These are phyloP conservation scores for Colletotrichum shisoi DNA, from an alignment of 2,329 filamentous ascomycete genomes.

Conservation along the genomic window DNA sequence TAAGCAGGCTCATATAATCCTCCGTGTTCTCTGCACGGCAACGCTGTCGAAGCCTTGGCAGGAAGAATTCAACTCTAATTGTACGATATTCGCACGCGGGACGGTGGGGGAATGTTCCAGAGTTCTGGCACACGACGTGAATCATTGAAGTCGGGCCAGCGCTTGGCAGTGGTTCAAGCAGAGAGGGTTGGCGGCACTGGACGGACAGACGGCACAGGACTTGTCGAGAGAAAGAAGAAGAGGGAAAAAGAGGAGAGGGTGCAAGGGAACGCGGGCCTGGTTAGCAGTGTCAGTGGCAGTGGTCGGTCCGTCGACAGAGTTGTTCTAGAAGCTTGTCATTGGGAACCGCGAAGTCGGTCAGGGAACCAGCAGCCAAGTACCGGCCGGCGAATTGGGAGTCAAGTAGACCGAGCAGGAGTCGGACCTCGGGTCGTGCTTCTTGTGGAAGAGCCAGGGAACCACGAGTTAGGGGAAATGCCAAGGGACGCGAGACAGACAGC, in stretches of 20 bases:
- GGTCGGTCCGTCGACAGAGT: conserved; percentile 2
- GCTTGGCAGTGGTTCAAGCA: conserved; percentile 21
- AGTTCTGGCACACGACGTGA: conserved; percentile 22
- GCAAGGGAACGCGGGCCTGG: conserved; percentile 3
- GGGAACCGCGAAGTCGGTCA: neutral
- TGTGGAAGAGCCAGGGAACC: no score
- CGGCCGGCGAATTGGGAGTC: no score
- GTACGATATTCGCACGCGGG: neutral
- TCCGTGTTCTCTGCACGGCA: neutral
- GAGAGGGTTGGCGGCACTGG: neutral
- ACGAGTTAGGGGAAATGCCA: no score
- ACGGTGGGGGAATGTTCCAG: no score
- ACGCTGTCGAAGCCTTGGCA: conserved; percentile 11
- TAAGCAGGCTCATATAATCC: neutral
- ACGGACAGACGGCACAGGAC: neutral
- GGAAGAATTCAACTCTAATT: conserved; percentile 14
- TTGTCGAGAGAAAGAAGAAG: neutral
- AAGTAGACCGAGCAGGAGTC: no score
- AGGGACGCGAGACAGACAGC: no score
- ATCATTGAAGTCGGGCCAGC: conserved; percentile 25
- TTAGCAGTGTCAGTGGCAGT: conserved; percentile 1
- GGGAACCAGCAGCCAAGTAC: neutral
- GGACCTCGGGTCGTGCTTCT: neutral
- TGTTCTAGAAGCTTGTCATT: conserved; percentile 24
- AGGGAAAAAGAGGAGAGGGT: neutral